Evolutionary conservation across 2,329 filamentous ascomycete genomes (phyloP).

Genomic region (Xylariaceae sp.): DNA sequence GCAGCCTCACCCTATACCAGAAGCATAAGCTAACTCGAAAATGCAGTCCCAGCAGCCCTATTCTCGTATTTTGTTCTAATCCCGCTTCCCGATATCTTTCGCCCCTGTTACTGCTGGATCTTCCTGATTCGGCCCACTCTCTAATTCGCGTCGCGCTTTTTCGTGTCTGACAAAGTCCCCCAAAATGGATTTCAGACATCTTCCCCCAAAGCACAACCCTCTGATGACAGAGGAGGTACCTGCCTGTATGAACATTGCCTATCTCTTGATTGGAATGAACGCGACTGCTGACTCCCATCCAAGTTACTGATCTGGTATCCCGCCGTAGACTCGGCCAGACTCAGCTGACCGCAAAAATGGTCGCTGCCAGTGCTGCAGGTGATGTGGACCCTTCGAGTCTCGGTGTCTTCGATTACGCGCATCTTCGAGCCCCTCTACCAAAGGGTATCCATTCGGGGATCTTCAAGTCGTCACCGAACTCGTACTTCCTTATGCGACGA

Average conservation of each 20-base stretch:
- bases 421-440: constrained; percentile 86
- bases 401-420: constrained; percentile 91
- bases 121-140: background rate
- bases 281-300: constrained; percentile 13
- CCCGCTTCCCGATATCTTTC: constrained; percentile 9
- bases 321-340: constrained; percentile 90
- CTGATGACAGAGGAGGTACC: constrained; percentile 62
- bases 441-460: constrained; percentile 91
- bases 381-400: constrained; percentile 70
- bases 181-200: constrained; percentile 39
- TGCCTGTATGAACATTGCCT: constrained; percentile 46
- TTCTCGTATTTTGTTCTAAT: constrained; percentile 10
- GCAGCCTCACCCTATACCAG: constrained; percentile 15
- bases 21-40: constrained; percentile 23
- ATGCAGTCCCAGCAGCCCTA: constrained; percentile 14
- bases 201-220: constrained; percentile 62
- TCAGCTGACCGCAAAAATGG: constrained; percentile 78
- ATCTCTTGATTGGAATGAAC: constrained; percentile 2
- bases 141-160: constrained; percentile 2
- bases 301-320: constrained; percentile 71
- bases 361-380: constrained; percentile 64
- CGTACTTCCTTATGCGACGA: constrained; percentile 94
- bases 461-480: constrained; percentile 83
- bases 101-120: too few species aligned
- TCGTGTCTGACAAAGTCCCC: constrained; percentile 4